Conservation (phyloP, 1,284 basidiomycete genomes). For the Mycena sp. region DNA sequence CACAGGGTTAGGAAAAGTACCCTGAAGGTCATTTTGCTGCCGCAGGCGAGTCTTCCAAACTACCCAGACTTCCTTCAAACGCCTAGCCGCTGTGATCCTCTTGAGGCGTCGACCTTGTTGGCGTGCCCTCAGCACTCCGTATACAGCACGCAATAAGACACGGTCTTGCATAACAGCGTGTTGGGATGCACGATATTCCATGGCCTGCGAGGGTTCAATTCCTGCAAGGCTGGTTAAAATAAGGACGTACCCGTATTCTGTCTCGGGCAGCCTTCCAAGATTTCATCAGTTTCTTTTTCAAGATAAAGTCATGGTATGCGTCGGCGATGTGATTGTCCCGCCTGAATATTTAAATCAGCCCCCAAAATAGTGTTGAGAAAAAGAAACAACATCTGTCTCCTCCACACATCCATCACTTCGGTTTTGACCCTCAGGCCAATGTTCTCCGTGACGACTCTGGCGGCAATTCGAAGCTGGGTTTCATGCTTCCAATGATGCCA, state of each 20-base stretch:
- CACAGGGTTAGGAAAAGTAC: constrained; percentile 43
- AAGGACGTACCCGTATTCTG: constrained; percentile 52
- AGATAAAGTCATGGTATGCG: constrained; percentile 50
- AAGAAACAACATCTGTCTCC: constrained; percentile 58
- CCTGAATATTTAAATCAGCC: constrained; percentile 50
- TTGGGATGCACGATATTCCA: constrained; percentile 66
- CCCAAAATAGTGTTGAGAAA: constrained; percentile 7
- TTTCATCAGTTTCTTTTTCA: constrained; percentile 56
- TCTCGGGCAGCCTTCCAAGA: constrained; percentile 65
- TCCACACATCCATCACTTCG: constrained; percentile 62
- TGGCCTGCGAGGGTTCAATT: constrained; percentile 35
- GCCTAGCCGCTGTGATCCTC: constrained; percentile 57
- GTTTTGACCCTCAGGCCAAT: constrained; percentile 57
- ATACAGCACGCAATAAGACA: constrained; percentile 68
- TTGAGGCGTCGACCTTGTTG: constrained; percentile 72
- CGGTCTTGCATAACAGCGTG: constrained; percentile 69
- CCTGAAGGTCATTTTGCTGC: constrained; percentile 53
- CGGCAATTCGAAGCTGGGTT: constrained; percentile 52
- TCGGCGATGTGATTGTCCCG: constrained; percentile 54
- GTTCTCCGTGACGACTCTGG: constrained; percentile 53
- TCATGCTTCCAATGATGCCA: constrained; percentile 68
- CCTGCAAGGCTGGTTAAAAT: not conserved
- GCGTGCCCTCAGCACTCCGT: constrained; percentile 78
- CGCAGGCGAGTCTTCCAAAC: constrained; percentile 64
- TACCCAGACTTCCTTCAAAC: constrained; percentile 57